Conservation (phyloP, 2,329 filamentous ascomycete species). For the Ophiosphaerella korrae region DNA sequence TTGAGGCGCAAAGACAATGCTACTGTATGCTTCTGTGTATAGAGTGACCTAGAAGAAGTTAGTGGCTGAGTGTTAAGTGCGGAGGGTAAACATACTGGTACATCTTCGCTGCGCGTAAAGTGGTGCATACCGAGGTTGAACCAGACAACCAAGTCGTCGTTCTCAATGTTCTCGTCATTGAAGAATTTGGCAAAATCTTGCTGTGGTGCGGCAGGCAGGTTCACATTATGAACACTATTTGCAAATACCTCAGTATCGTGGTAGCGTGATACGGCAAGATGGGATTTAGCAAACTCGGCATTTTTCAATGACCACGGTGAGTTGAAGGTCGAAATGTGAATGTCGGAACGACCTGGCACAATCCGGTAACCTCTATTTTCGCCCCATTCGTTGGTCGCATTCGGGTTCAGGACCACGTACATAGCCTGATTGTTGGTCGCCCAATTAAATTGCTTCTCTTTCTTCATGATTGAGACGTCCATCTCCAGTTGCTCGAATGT, state of each 20-base stretch:
- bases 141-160: conserved; percentile 53
- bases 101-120: conserved; percentile 24
- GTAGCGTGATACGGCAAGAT: conserved; percentile 51
- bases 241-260: conserved; percentile 53
- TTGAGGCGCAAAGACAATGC: conserved; percentile 26
- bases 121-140: conserved; percentile 59
- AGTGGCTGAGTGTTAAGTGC: neutral
- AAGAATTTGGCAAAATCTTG: conserved; percentile 59
- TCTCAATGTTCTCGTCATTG: conserved; percentile 51
- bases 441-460: conserved; percentile 58
- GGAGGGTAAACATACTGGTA: conserved; percentile 2
- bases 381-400: conserved; percentile 56
- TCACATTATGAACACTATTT: conserved; percentile 45
- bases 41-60: conserved; percentile 13
- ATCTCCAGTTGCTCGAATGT: conserved; percentile 38
- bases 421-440: conserved; percentile 52
- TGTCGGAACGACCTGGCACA: conserved; percentile 23
- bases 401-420: conserved; percentile 59
- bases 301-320: conserved; percentile 46
- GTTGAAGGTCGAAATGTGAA: conserved; percentile 43
- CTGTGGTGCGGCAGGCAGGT: conserved; percentile 48
- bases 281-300: conserved; percentile 43
- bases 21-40: conserved; percentile 26
- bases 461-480: conserved; percentile 38
- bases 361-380: conserved; percentile 60